These are phyloP conservation scores for Ascochyta rabiei DNA, from an alignment of 2,329 filamentous ascomycete species.

Conservation along the genomic window DNA sequence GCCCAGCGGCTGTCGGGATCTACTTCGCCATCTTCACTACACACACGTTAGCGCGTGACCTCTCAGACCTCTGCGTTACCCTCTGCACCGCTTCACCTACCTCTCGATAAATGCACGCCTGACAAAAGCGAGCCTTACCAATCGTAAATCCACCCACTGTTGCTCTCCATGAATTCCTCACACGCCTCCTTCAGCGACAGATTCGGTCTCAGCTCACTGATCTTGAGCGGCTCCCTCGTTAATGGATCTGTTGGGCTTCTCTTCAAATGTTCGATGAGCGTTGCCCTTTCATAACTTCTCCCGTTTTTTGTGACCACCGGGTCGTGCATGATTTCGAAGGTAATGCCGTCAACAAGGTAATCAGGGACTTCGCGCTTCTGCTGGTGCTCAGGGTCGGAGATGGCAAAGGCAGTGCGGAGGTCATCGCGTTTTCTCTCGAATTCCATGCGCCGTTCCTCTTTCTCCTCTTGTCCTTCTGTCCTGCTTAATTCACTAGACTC, in stretches of 20 bases:
- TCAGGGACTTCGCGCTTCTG: slow-evolving; percentile 67
- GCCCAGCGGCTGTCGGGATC: slow-evolving; percentile 38
- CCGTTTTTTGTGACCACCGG: slow-evolving; percentile 78
- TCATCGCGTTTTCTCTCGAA: slow-evolving; percentile 52
- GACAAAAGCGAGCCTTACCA: slow-evolving; percentile 63
- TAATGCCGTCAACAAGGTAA: slow-evolving; percentile 78
- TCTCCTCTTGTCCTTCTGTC: slow-evolving; percentile 56
- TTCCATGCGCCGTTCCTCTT: slow-evolving; percentile 51
- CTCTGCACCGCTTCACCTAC: slow-evolving; percentile 18
- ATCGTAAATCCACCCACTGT: slow-evolving; percentile 85
- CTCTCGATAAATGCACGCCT: slow-evolving; percentile 13
- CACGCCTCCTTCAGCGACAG: slow-evolving; percentile 81
- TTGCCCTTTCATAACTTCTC: slow-evolving; percentile 85
- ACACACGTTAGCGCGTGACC: slow-evolving; percentile 22
- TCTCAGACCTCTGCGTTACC: neutral
- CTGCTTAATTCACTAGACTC: slow-evolving; percentile 47
- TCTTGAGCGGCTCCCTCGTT: slow-evolving; percentile 74
- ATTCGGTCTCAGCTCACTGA: slow-evolving; percentile 79
- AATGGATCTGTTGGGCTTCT: slow-evolving; percentile 78
- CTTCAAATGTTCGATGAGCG: slow-evolving; percentile 84
- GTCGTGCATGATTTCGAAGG: slow-evolving; percentile 75
- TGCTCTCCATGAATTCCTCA: slow-evolving; percentile 81
- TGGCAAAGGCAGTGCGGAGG: slow-evolving; percentile 54
- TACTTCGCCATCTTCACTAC: slow-evolving; percentile 35
- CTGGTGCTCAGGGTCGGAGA: slow-evolving; percentile 54